Conservation (phyloP, 805 yeast genomes). For the Lipomyces sp. region DNA sequence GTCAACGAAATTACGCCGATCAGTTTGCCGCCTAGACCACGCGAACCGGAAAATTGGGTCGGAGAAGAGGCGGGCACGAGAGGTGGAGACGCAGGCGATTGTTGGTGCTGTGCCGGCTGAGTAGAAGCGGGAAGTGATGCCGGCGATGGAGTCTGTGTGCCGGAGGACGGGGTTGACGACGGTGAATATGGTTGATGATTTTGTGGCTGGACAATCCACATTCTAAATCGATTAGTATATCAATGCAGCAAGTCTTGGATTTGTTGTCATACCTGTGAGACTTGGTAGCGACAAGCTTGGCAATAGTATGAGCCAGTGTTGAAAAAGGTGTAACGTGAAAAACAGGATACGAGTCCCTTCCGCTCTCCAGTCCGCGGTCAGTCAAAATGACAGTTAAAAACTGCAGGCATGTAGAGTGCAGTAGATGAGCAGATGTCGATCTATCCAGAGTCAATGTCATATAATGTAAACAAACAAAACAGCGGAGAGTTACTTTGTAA, state of each 20-base stretch:
- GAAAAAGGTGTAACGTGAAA: constrained; percentile 85
- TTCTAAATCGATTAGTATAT: constrained; percentile 35
- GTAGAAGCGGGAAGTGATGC: constrained; percentile 33
- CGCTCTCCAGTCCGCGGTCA: constrained; percentile 88
- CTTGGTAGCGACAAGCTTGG: constrained; percentile 92
- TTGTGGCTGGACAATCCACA: constrained; percentile 49
- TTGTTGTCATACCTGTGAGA: constrained; percentile 64
- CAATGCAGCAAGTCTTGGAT: constrained; percentile 77
- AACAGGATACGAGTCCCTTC: constrained; percentile 93
- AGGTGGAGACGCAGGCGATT: constrained; percentile 37
- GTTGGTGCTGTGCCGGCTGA: constrained; percentile 13
- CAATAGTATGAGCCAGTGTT: constrained; percentile 84
- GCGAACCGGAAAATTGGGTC: constrained; percentile 17
- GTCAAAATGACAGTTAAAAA: constrained; percentile 85
- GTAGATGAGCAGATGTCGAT: constrained; percentile 81
- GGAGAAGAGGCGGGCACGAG: constrained; percentile 33
- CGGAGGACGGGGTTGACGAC: constrained; percentile 18
- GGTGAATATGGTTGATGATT: constrained; percentile 22
- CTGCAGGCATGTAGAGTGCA: constrained; percentile 82
- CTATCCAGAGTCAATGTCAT: constrained; percentile 52
- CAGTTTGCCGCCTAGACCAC: constrained; percentile 66
- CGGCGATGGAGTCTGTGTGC: constrained; percentile 13
- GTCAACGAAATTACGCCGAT: constrained; percentile 92
- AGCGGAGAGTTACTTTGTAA: constrained; percentile 42
- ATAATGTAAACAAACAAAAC: not conserved